phyloP scores from a whole-genome alignment of 805 yeast species.

The Candida ulmi region DNA sequence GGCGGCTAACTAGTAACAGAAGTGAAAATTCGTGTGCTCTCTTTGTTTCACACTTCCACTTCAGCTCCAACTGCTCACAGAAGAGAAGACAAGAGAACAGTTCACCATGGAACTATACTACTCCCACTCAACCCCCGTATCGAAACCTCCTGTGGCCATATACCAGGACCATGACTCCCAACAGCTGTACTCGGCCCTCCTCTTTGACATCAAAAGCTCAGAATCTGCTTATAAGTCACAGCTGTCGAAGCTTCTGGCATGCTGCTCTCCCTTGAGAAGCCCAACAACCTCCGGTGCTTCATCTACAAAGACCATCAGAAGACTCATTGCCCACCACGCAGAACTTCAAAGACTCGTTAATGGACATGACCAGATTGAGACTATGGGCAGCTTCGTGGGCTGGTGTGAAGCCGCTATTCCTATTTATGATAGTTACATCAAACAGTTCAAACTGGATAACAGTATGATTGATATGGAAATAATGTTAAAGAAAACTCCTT shows the following conservation, averaged over 20 bases:
- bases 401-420: conserved; percentile 5
- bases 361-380: conserved; percentile 1
- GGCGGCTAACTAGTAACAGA: no score
- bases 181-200: no score
- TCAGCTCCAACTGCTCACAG: no score
- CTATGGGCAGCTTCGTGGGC: neutral
- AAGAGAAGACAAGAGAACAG: no score
- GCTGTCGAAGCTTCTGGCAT: conserved; percentile 2
- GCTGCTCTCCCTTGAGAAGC: conserved; percentile 3
- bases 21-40: no score
- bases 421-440: conserved; percentile 5
- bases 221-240: conserved; percentile 2
- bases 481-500: conserved; percentile 5
- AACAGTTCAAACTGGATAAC: conserved; percentile 2
- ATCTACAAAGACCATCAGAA: neutral
- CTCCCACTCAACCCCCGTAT: no score
- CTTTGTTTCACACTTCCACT: no score
- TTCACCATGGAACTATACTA: no score
- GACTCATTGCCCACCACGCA: conserved; percentile 4
- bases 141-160: no score
- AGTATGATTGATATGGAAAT: conserved; percentile 8
- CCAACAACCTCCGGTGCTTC: neutral
- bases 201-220: conserved; percentile 1
- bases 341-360: conserved; percentile 3
- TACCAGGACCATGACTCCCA: no score